Percentiles rank a stretch among this genome's conserved stretches.
phyloP scores from a whole-genome alignment of 441 rosid species.

The Arabidopsis lyrata region DNA sequence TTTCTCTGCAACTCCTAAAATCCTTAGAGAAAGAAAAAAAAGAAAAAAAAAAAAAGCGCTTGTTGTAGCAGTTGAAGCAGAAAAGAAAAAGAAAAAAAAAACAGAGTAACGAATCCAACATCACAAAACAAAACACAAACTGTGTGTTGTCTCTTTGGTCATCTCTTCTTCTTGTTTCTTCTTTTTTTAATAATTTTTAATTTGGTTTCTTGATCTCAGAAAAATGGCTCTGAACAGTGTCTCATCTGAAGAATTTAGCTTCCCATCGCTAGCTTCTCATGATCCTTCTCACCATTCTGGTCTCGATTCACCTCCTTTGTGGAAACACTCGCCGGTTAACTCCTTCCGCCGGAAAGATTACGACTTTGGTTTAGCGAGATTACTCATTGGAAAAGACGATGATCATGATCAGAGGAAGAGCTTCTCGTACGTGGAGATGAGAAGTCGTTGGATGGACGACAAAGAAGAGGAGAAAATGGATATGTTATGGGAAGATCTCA shows the following conservation, averaged over 20 bases:
- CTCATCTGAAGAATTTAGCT: constrained; percentile 63
- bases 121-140: constrained; percentile 44
- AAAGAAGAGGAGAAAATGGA: constrained; percentile 74
- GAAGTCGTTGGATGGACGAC: constrained; percentile 40
- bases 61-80: constrained; percentile 45
- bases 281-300: constrained; percentile 29
- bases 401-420: constrained; percentile 45
- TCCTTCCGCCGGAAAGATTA: background rate
- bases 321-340: constrained; percentile 45
- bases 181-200: background rate
- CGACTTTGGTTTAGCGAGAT: background rate
- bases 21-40: background rate
- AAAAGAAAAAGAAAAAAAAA: constrained; percentile 4
- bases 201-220: constrained; percentile 22
- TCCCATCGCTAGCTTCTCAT: constrained; percentile 55
- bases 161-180: constrained; percentile 1
- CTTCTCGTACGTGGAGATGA: constrained; percentile 47
- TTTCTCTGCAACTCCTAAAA: constrained; percentile 26
- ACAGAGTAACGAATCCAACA: constrained; percentile 47
- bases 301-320: constrained; percentile 75
- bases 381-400: constrained; percentile 6
- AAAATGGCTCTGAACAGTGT: constrained; percentile 34
- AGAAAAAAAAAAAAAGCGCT: background rate
- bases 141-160: constrained; percentile 33
- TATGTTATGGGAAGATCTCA: constrained; percentile 88